A percentile compares a stretch with the other conserved stretches of the same genome.
phyloP scores from a whole-genome alignment of 2,329 filamentous ascomycete species.

The Capronia americana region DNA sequence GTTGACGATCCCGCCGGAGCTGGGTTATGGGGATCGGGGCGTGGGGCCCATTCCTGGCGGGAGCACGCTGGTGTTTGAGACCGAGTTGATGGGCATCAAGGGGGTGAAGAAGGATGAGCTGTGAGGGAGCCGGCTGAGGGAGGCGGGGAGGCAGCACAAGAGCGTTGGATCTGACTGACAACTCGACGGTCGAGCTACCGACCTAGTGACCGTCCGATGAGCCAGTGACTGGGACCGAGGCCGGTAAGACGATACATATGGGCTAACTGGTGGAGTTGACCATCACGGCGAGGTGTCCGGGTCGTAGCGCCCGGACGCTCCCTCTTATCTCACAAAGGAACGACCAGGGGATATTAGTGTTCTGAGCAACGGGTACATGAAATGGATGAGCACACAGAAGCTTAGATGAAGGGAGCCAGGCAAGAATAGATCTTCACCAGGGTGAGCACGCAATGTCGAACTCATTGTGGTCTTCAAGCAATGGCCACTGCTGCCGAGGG shows the following conservation, averaged over 20 bases:
- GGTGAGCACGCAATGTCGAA: not conserved
- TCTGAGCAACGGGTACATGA: not conserved
- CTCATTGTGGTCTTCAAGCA: not conserved
- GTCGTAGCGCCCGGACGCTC: not conserved
- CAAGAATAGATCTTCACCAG: not conserved
- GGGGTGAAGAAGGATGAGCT: constrained; percentile 60
- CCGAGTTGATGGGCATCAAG: constrained; percentile 82
- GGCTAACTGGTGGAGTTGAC: not conserved
- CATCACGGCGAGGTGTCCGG: not conserved
- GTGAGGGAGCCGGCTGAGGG: constrained; percentile 36
- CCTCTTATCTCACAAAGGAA: not conserved
- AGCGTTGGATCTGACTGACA: no score
- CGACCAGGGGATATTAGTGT: not conserved
- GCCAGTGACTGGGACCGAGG: not conserved
- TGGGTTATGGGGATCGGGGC: constrained; percentile 77
- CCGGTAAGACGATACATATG: not conserved
- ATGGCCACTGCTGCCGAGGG: not conserved
- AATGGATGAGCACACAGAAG: not conserved
- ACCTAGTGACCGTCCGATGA: no score
- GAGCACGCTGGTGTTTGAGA: constrained; percentile 88
- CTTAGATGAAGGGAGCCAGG: not conserved
- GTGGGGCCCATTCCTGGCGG: constrained; percentile 84
- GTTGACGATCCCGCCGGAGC: constrained; percentile 84
- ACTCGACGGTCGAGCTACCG: no score
- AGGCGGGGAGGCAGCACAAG: not conserved